Conservation (phyloP, 495 filamentous ascomycete genomes). For the Aspergillus bertholletiae region DNA sequence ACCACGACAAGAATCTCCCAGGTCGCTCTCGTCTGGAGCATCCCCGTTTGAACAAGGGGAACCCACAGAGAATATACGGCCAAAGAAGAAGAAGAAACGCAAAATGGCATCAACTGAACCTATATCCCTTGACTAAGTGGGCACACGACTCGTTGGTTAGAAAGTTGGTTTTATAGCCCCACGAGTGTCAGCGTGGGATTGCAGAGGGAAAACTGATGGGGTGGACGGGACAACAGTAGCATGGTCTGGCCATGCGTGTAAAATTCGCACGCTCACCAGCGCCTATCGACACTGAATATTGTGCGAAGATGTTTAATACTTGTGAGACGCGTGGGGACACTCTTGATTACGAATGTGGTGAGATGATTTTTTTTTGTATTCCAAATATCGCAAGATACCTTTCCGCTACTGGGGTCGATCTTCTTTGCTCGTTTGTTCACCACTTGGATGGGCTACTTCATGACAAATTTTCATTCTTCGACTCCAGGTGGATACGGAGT, state of each 20-base stretch:
- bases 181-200: neutral
- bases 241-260: too few species aligned
- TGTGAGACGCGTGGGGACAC: neutral
- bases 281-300: neutral
- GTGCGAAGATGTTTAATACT: neutral
- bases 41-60: neutral
- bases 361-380: neutral
- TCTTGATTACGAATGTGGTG: neutral
- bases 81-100: slow-evolving; percentile 13
- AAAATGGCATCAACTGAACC: slow-evolving; percentile 9
- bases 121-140: neutral
- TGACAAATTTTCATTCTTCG: neutral
- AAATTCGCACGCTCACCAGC: neutral
- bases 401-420: neutral
- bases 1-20: slow-evolving; percentile 1
- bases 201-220: neutral
- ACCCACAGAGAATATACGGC: neutral
- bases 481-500: neutral
- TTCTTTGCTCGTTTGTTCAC: neutral
- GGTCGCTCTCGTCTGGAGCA: neutral
- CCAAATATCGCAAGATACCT: slow-evolving; percentile 3
- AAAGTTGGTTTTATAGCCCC: neutral
- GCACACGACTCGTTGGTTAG: neutral
- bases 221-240: too few species aligned
- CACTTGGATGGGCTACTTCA: neutral